phyloP scores from a whole-genome alignment of 2,329 filamentous ascomycete genomes.

The Aureobasidium pullulans region DNA sequence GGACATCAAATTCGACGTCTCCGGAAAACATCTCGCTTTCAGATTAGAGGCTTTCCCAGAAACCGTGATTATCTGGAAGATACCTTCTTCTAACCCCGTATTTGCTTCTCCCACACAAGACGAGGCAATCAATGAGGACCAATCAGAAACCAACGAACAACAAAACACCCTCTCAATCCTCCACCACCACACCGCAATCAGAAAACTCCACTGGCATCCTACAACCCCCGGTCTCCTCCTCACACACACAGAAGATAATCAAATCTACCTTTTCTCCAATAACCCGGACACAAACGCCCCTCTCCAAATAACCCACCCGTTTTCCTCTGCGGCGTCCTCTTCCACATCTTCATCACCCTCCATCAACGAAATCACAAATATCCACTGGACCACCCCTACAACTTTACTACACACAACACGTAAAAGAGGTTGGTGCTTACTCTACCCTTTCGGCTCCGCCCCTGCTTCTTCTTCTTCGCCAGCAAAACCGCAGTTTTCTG shows the following conservation, averaged over 20 bases:
- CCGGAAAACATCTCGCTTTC: not conserved
- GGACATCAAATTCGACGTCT: not conserved
- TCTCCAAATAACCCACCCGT: conserved; percentile 10
- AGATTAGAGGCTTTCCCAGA: conserved; percentile 3
- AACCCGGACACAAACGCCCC: conserved; percentile 18
- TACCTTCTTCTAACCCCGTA: not conserved
- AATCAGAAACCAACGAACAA: conserved; percentile 23
- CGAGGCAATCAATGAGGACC: not conserved
- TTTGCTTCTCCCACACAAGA: not conserved
- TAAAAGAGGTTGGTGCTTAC: conserved; percentile 30
- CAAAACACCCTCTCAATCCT: conserved; percentile 32
- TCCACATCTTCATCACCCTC: conserved; percentile 15
- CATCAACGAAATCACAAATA: not conserved
- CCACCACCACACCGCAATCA: conserved; percentile 39
- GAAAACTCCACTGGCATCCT: conserved; percentile 38
- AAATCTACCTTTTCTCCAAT: conserved; percentile 33
- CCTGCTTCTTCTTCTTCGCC: not conserved
- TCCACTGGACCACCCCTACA: conserved; percentile 22
- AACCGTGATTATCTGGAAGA: conserved; percentile 20
- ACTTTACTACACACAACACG: conserved; percentile 29
- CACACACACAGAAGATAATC: conserved; percentile 35
- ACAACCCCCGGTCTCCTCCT: conserved; percentile 30
- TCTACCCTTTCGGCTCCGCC: conserved; percentile 34
- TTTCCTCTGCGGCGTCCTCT: conserved; percentile 13
- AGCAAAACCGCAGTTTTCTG: not conserved